These are phyloP conservation scores for Magnaporthales sp. DNA, from an alignment of 2,329 filamentous ascomycete species.

Conservation along the genomic window DNA sequence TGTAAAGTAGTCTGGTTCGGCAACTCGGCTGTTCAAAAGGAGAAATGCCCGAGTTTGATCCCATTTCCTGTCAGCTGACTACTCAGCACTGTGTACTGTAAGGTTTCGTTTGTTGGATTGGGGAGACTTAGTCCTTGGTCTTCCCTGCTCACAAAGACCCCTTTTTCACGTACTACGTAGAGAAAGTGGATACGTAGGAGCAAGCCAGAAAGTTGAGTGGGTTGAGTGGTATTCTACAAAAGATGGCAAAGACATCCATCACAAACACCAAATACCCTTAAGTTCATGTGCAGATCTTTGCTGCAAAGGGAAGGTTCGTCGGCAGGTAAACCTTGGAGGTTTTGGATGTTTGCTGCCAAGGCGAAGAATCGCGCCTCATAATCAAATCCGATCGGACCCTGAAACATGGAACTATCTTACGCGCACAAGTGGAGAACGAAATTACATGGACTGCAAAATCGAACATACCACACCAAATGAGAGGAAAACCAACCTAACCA, in stretches of 20 bases:
- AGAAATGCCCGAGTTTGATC: too few species aligned
- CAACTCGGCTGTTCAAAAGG: too few species aligned
- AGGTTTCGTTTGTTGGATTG: too few species aligned
- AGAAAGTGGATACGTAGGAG: neutral
- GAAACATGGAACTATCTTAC: neutral
- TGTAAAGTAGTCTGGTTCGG: too few species aligned
- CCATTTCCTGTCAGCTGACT: too few species aligned
- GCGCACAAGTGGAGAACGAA: too few species aligned
- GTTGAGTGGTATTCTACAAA: neutral
- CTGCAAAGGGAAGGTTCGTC: neutral
- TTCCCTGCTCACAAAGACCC: neutral
- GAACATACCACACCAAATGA: too few species aligned
- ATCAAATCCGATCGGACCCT: neutral
- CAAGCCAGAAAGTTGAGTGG: neutral
- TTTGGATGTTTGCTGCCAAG: neutral
- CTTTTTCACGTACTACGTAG: neutral
- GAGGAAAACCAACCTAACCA: too few species aligned
- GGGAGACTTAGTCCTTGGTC: neutral
- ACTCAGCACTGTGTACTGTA: too few species aligned
- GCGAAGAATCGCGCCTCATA: neutral
- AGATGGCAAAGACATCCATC: neutral
- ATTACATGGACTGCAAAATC: too few species aligned
- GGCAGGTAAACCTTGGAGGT: neutral
- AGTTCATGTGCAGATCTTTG: neutral
- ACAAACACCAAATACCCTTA: neutral